Evolutionary conservation across 345 rosid species (phyloP), one percentile per base, ranked within the genome.

Genomic region (Garcia nutans): DNA sequence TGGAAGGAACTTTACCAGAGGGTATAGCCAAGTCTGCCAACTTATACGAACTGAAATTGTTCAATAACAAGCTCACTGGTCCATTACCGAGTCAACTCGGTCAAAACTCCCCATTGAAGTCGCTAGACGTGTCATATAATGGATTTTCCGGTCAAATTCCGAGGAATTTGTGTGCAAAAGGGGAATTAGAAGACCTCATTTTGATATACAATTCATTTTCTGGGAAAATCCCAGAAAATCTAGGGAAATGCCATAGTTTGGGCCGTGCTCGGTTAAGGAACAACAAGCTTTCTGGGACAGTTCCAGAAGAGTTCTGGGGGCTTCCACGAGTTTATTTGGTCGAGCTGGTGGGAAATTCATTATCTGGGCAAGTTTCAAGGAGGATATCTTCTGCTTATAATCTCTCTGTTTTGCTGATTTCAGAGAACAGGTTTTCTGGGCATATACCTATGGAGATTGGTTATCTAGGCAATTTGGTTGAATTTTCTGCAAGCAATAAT

Each of bases 281-380:
- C 73, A 93, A 93, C 60, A 71, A 61, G 73, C 83, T 96, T 11
- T 81, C 89, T 0, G 98, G 98, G 70, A 52, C 71, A 0, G 81
- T 96, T 42, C 94, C 98, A 0, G 83, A 82, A 16, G 80, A 74
- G 0, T 82, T 96, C 55, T 96, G 99, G 99, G 96, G 92, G 3
- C 81, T 88, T 74, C 97, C 96, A 23, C 78, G 76, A 19, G 82
- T 88, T 5, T 87, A 76, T 71, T 87, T 96, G 72, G 84, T 96
- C 24, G 94, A 96, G 59, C 90, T 93, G 68, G 81, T 79, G 0
- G 86, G 82, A 1, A 96, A 96, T 74, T 84, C 78, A 0, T 85
- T 96, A 67, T 75, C 87, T 47, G 99, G 99, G 28, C 45, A 28
- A 24, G 73, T 96, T 2, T 78, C 93, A 0, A 57, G 64, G 5